These are phyloP conservation scores for Boletellus emodensis DNA, from an alignment of 768 basidiomycete species.

Conservation along the genomic window DNA sequence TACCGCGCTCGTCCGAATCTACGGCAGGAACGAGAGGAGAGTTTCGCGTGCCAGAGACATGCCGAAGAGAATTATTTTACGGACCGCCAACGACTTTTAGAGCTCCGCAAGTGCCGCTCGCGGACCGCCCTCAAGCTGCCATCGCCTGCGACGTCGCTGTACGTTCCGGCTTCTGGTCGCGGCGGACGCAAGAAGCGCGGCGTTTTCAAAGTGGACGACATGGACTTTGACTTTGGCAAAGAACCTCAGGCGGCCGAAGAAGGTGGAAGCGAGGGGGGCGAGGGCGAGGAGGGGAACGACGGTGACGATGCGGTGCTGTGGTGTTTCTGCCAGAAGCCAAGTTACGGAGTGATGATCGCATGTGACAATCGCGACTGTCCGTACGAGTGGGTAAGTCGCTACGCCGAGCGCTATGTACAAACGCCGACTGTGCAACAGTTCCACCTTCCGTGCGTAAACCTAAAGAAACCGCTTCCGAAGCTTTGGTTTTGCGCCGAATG, in stretches of 20 bases:
- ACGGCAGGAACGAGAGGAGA: no score
- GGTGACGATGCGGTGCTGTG: conserved; percentile 57
- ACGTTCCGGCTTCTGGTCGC: conserved; percentile 25
- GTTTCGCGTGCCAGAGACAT: no score
- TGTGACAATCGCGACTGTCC: conserved; percentile 56
- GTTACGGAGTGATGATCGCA: conserved; percentile 66
- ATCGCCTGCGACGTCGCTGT: conserved; percentile 33
- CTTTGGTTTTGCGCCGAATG: conserved; percentile 61
- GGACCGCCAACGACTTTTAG: no score
- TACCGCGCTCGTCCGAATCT: no score
- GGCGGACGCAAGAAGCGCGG: conserved; percentile 36
- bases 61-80: no score
- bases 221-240: conserved; percentile 34
- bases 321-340: conserved; percentile 60
- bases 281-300: conserved; percentile 47
- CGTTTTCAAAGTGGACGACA: conserved; percentile 32
- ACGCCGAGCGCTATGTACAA: background rate
- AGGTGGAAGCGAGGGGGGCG: conserved; percentile 33
- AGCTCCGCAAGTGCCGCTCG: no score
- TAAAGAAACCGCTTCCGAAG: conserved; percentile 54
- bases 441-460: conserved; percentile 57
- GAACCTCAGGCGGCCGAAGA: conserved; percentile 29
- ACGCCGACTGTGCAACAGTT: conserved; percentile 39
- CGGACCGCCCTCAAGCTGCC: conserved; percentile 33
- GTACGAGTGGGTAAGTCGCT: conserved; percentile 57